Evolutionary conservation across 2,329 filamentous ascomycete species (phyloP).

Genomic region (Botryotinia narcissicola): DNA sequence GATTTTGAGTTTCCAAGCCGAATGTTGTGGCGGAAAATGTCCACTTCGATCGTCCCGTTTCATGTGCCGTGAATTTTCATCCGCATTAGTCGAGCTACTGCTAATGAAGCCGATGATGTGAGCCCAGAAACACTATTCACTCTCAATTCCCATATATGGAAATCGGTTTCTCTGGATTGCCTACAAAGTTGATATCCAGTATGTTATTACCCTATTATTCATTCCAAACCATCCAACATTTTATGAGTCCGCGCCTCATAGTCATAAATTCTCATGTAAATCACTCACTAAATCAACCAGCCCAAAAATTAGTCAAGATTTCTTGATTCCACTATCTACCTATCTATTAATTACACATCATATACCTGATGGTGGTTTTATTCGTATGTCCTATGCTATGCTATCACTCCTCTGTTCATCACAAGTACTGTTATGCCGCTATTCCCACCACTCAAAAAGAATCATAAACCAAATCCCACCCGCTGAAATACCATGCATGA

Average conservation of each 20-base stretch:
- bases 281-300: neutral
- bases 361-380: conserved; percentile 1
- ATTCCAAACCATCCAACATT: neutral
- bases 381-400: neutral
- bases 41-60: neutral
- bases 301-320: neutral
- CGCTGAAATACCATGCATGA: conserved; percentile 10
- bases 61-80: neutral
- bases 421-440: neutral
- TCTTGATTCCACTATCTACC: conserved; percentile 9
- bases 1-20: neutral
- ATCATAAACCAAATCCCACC: neutral
- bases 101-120: neutral
- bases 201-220: neutral
- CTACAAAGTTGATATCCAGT: neutral
- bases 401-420: neutral
- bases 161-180: neutral
- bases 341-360: conserved; percentile 13
- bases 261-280: neutral
- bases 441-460: neutral
- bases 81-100: neutral
- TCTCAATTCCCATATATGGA: too few species aligned
- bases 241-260: neutral
- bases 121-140: neutral
- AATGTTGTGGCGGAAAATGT: neutral